Conservation (phyloP, 805 yeast genomes). For the Hanseniaspora meyeri region DNA sequence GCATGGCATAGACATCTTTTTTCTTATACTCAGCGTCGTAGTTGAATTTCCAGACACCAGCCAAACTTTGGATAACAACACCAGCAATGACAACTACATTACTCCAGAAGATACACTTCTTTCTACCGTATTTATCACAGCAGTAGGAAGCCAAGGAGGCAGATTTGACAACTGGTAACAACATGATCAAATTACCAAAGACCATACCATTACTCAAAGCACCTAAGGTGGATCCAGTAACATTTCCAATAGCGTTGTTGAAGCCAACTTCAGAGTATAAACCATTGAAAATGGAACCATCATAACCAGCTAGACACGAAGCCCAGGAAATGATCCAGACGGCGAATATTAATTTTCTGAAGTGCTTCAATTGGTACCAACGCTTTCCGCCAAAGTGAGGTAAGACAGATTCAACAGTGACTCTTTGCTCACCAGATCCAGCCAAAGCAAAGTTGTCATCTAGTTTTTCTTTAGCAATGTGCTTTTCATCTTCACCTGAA, state of each 20-base stretch:
- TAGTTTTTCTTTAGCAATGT: no score
- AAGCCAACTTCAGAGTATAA: constrained; percentile 35
- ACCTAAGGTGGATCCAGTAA: constrained; percentile 32
- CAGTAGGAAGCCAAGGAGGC: constrained; percentile 14
- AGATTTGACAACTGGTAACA: constrained; percentile 20
- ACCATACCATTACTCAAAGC: constrained; percentile 32
- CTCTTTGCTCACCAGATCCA: no score
- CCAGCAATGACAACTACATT: constrained; percentile 18
- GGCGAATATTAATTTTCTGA: constrained; percentile 29
- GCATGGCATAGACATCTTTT: constrained; percentile 28
- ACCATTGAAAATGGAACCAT: constrained; percentile 39
- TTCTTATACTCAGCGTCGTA: constrained; percentile 29
- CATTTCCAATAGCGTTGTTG: constrained; percentile 30
- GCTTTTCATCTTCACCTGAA: no score
- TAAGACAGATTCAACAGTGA: no score
- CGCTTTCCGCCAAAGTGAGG: no score
- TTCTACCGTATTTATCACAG: constrained; percentile 34
- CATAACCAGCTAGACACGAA: constrained; percentile 38
- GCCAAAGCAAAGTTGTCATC: no score
- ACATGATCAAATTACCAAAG: constrained; percentile 30
- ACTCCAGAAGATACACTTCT: constrained; percentile 22
- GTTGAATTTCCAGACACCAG: constrained; percentile 22
- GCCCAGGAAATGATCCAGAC: constrained; percentile 34
- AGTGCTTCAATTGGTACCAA: constrained; percentile 31
- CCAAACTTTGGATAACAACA: constrained; percentile 14